Evolutionary conservation across 1,284 basidiomycete genomes (phyloP), one percentile per base, ranked within the genome.

Genomic region (Sporisorium iseilematis-ciliati): DNA sequence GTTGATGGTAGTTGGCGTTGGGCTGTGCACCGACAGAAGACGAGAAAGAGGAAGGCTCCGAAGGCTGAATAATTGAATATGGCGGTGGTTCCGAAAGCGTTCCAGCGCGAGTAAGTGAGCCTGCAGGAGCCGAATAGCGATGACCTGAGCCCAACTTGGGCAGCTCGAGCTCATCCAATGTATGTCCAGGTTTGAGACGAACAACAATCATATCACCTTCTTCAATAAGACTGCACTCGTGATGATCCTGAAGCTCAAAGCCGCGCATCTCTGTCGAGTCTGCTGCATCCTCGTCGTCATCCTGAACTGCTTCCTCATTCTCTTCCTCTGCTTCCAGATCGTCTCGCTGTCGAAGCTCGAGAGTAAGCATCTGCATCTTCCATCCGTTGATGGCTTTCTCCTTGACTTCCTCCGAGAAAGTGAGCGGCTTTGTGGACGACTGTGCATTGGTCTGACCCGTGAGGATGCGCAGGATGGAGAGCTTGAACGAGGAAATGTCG

Each of bases 181-280:
- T 53, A 49, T 77, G 70, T 16, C 67, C 65, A 2, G 57, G 51
- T 20, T 64, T 68, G 49, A 84, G 68, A 20, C 75, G 70, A 12
- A 84, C 71, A n/a, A 82, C 63, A 16, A 85, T 69, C 65, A 79
- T 74, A 49, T 85, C 83, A 8, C 82, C 82, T 41, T 81, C 61
- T 53, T 85, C 83, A 57, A 85, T 73, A 18, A 83, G 67, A 8
- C 69, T 75, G 69, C 83, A 85, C 35, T 84, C 81, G 76, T 83
- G 80, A 50, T 81, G 78, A 45, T 85, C 83, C 18, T 64, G 63
- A 31, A 85, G 72, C 57, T 69, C 69, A 29, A 84, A 79, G 23
- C 82, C 83, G 26, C 50, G 51, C 61, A 68, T 57, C 33, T 72
- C 50, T n/a, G 20, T 26, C 3, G 55, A 14, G 4, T 54, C 38